Percentiles rank a stretch among this genome's conserved stretches.
Evolutionary conservation across 176 grass and related monocot genomes (phyloP).

Genomic region (Stipa capillata): DNA sequence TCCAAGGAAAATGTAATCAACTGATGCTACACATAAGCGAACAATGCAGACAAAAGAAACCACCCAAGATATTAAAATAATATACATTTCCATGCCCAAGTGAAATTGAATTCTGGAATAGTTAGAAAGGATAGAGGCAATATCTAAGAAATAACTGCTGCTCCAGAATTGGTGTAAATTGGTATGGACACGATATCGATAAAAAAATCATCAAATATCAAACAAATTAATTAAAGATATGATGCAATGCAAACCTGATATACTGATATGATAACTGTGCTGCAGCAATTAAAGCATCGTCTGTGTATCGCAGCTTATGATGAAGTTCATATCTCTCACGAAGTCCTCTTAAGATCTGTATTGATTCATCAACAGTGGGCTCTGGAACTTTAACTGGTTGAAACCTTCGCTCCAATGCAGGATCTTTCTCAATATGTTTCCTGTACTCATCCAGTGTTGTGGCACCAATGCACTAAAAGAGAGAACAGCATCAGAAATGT

Average conservation of each 20-base stretch:
- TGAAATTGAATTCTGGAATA: neutral
- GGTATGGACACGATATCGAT: neutral
- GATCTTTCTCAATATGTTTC: slow-evolving; percentile 99
- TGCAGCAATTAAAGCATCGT: slow-evolving; percentile 82
- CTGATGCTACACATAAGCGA: neutral
- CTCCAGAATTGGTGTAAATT: neutral
- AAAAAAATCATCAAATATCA: neutral
- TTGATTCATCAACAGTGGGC: slow-evolving; percentile 97
- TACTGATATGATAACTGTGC: slow-evolving; percentile 93
- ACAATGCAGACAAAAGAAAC: neutral
- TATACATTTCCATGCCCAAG: neutral
- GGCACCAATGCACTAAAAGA: slow-evolving; percentile 90
- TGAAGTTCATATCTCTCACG: slow-evolving; percentile 96
- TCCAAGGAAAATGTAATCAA: neutral
- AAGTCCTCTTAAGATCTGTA: slow-evolving; percentile 91
- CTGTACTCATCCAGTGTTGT: slow-evolving; percentile 96
- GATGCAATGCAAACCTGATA: slow-evolving; percentile 57
- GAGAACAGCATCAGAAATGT: slow-evolving; percentile 16
- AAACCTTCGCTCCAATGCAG: slow-evolving; percentile 89
- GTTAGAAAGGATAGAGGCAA: neutral
- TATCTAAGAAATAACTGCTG: neutral
- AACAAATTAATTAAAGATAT: neutral
- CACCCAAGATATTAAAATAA: neutral
- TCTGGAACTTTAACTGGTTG: slow-evolving; percentile 97
- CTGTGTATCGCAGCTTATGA: slow-evolving; percentile 89